Conservation (phyloP, 2,329 filamentous ascomycete genomes). For the Rutstroemia sp. region DNA sequence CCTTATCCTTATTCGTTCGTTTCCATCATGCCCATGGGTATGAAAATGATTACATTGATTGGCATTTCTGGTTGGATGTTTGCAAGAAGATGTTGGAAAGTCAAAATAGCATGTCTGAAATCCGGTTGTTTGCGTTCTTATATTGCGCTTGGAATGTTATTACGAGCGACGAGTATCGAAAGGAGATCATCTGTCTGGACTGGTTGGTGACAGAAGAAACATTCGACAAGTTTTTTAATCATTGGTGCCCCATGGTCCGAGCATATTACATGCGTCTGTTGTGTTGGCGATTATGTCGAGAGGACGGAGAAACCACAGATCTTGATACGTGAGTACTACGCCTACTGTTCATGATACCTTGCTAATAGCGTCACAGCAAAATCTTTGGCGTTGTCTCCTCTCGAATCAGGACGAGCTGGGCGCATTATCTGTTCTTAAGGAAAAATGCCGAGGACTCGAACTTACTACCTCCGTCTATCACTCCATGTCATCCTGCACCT, state of each 20-base stretch:
- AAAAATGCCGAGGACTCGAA: constrained; percentile 45
- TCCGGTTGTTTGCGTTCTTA: constrained; percentile 61
- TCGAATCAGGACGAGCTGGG: constrained; percentile 54
- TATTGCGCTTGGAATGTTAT: constrained; percentile 59
- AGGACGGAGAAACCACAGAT: constrained; percentile 45
- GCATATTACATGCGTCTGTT: constrained; percentile 66
- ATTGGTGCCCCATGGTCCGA: constrained; percentile 75
- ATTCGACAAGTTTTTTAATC: constrained; percentile 62
- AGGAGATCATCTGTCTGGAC: constrained; percentile 51
- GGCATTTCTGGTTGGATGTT: constrained; percentile 62
- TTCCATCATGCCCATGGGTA: constrained; percentile 42
- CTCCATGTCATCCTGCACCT: constrained; percentile 62
- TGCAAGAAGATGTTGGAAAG: constrained; percentile 62
- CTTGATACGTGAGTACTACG: constrained; percentile 45
- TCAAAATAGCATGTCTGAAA: constrained; percentile 65
- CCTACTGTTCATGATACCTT: background rate
- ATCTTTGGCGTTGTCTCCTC: constrained; percentile 52
- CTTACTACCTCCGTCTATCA: constrained; percentile 48
- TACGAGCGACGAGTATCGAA: constrained; percentile 46
- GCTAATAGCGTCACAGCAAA: constrained; percentile 35
- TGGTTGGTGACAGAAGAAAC: constrained; percentile 54
- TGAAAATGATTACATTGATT: constrained; percentile 44
- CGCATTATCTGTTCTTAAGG: constrained; percentile 53
- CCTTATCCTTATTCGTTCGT: constrained; percentile 54
- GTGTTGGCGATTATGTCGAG: constrained; percentile 62